Conservation (phyloP, 2,329 filamentous ascomycete species). For the Neofusicoccum sp. region DNA sequence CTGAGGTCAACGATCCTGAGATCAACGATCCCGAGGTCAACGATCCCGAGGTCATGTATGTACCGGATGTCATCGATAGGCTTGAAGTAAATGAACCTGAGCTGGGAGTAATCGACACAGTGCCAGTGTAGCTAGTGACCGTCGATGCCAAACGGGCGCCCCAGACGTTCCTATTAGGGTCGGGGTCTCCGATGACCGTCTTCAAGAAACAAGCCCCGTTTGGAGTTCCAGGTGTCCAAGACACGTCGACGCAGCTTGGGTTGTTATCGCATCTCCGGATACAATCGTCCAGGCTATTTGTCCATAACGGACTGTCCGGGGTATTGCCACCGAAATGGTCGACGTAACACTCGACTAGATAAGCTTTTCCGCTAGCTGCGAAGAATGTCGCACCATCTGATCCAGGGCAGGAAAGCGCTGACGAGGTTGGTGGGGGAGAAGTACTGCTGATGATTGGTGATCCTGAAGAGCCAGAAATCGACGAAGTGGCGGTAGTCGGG, state of each 20-base stretch:
- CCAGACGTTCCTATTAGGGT: not conserved
- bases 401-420: not conserved
- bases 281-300: not conserved
- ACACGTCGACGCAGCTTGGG: not conserved
- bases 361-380: not conserved
- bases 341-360: not conserved
- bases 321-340: slow-evolving; percentile 2
- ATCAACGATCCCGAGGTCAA: no score
- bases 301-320: not conserved
- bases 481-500: no score
- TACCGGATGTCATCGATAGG: no score
- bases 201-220: not conserved
- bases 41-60: no score
- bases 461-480: not conserved
- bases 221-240: not conserved
- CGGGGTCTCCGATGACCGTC: not conserved
- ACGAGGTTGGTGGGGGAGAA: not conserved
- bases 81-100: no score
- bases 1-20: no score
- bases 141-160: not conserved
- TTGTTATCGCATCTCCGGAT: not conserved
- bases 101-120: no score
- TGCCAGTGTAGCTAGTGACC: not conserved
- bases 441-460: not conserved
- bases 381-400: not conserved